Percentiles rank a stretch among this genome's conserved stretches.
Conservation (phyloP, 176 grass and related monocot genomes). For the barley (Hordeum vulgare) region MorexV3_pseudomolecules_assembly NC_058522.1:343633561-343634060, state of each 20-base stretch:
- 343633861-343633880: too few species aligned
- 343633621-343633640: constrained; percentile 45
- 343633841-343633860: too few species aligned
- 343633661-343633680: constrained; percentile 36
- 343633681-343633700: constrained; percentile 39
- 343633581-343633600: constrained; percentile 53
- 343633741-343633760: constrained; percentile 67
- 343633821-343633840: neutral
- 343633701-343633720: constrained; percentile 53
- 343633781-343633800: constrained; percentile 59
- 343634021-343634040: neutral
- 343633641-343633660: constrained; percentile 34
- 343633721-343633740: constrained; percentile 60
- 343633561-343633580: constrained; percentile 37
- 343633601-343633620: constrained; percentile 53
- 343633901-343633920: neutral
- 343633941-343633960: neutral
- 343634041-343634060: neutral
- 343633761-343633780: constrained; percentile 68
- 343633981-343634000: neutral
- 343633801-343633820: constrained; percentile 36
- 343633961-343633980: neutral
- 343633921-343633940: neutral
- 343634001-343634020: neutral
- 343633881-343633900: neutral